Conservation (phyloP, 352 stramenopile species). For the Globisporangium iwayamae region DNA sequence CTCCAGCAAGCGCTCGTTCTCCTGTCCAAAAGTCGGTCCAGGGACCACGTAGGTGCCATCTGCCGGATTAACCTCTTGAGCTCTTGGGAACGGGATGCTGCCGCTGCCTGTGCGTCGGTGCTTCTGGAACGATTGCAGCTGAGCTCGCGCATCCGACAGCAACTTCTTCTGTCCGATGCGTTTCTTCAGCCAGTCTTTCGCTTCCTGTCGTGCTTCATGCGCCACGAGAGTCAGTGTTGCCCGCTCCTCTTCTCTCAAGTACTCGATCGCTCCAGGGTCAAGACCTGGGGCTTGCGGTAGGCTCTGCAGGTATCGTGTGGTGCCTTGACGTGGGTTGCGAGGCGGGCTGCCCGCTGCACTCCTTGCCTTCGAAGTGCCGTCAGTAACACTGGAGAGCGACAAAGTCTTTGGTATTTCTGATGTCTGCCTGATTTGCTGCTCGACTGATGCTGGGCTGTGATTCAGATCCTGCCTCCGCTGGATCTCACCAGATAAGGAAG, state of each 20-base stretch:
- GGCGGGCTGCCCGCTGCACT: constrained; percentile 9
- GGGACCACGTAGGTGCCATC: not conserved
- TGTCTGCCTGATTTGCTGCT: not conserved
- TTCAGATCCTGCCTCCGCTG: not conserved
- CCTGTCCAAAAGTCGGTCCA: constrained; percentile 8
- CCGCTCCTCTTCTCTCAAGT: constrained; percentile 55
- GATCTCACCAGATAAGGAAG: not conserved
- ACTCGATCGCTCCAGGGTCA: constrained; percentile 30
- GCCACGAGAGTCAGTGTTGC: constrained; percentile 65
- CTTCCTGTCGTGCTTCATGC: constrained; percentile 59
- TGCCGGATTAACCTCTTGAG: not conserved
- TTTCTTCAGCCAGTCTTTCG: constrained; percentile 69
- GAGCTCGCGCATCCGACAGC: constrained; percentile 55
- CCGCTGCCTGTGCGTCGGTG: constrained; percentile 46
- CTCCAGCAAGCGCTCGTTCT: constrained; percentile 41
- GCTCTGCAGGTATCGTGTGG: constrained; percentile 17
- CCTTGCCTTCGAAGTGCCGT: not conserved
- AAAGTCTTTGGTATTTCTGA: not conserved
- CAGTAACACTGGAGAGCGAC: not conserved
- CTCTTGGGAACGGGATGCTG: constrained; percentile 18
- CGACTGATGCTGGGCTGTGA: not conserved
- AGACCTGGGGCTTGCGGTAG: constrained; percentile 25
- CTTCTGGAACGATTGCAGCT: constrained; percentile 43
- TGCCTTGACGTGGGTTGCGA: constrained; percentile 4
- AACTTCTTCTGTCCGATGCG: constrained; percentile 76